Evolutionary conservation across 148 eudicot species (phyloP).

Genomic region (Diospyros lotus): DNA sequence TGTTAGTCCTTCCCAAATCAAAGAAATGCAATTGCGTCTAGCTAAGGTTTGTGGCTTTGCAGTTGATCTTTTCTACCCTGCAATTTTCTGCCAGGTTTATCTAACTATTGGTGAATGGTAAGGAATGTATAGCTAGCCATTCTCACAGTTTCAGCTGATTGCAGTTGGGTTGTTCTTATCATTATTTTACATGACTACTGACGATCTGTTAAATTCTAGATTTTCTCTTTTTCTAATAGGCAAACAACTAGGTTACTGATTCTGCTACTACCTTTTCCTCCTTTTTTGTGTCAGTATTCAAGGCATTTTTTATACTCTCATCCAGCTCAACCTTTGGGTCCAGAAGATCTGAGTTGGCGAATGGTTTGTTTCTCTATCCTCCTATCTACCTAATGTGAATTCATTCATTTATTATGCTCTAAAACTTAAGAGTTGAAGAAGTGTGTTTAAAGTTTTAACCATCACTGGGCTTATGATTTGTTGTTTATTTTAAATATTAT

Average conservation of each 20-base stretch:
- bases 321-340: slow-evolving; percentile 95
- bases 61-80: not conserved
- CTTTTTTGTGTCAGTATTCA: slow-evolving; percentile 54
- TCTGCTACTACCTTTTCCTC: not conserved
- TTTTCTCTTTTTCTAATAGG: not conserved
- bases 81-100: not conserved
- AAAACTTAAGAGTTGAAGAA: not conserved
- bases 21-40: slow-evolving; percentile 57
- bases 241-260: slow-evolving; percentile 4
- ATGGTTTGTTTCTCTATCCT: slow-evolving; percentile 55
- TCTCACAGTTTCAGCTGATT: not conserved
- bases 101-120: no score
- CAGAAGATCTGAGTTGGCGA: slow-evolving; percentile 95
- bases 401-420: not conserved
- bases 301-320: slow-evolving; percentile 89
- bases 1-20: slow-evolving; percentile 48
- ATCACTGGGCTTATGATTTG: not conserved
- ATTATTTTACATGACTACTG: not conserved
- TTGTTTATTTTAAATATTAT: no score
- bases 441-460: not conserved
- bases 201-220: not conserved
- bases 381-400: not conserved
- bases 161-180: not conserved
- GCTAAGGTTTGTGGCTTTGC: slow-evolving; percentile 62
- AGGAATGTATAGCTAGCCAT: slow-evolving; percentile 1